Base-by-base conservation (phyloP, 2,329 filamentous ascomycete species). In the Pseudofabraea citricarpa region DNA sequence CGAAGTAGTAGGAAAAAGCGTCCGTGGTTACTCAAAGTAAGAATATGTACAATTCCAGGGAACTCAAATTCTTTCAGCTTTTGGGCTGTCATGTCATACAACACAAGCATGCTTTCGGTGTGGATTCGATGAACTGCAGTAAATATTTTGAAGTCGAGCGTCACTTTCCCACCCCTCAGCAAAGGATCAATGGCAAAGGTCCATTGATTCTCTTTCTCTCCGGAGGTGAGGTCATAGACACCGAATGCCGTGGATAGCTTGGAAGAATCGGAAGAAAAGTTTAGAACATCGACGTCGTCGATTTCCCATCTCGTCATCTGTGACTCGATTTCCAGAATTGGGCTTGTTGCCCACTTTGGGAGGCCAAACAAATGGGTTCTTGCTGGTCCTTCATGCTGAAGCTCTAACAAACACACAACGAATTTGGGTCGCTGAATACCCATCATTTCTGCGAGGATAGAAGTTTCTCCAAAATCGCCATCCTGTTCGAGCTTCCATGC, bases 391-490 rank as follows among this genome's bases (percentile, higher is more conserved):
- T 24, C 24, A 37, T 38, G 41, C 13, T 38, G 20, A 9, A 43
- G 20, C 33, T 38, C 26, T n/a, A 43, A n/a, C 15, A 43, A 26
- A 29, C 33, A 43, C n/a, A 43, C 29, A 9, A 37, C 21, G 22
- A 27, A 37, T 20, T 36, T 13, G 3, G 22, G 6, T n/a, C 16
- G 19, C n/a, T 18, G 12, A n/a, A 43, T 12, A 16, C 41, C 41
- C 20, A 38, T 15, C 16, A 43, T 15, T 19, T 37, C 6, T 15
- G 41, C 21, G 22, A 43, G 10, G 20, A 26, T 9, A 9, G 7
- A 15, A 36, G 31, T 16, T 29, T 29, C 16, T 15, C 31, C 22
- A 16, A 24, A 26, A 29, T 40, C 38, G 5, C n/a, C 7, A 3
- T 27, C 38, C 27, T 16, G 15, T 31, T 40, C 38, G 6, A 27